Conservation (phyloP, 1,284 basidiomycete species). For the Sanghuangporus sanghuang region DNA sequence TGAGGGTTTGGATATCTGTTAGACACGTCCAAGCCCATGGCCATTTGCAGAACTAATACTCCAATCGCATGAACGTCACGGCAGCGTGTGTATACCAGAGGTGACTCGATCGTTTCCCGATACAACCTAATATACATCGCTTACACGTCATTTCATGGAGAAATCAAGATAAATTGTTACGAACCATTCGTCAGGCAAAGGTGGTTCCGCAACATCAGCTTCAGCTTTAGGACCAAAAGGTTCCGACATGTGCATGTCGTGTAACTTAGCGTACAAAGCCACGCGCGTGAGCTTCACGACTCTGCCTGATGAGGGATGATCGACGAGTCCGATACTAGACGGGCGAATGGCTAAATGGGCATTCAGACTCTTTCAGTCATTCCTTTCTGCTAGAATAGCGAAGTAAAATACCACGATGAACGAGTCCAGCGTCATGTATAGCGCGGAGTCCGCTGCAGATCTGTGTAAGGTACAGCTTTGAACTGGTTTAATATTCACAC, state of each 20-base stretch:
- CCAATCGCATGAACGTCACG: conserved; percentile 75
- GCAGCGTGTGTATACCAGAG: conserved; percentile 60
- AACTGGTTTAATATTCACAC: conserved; percentile 2
- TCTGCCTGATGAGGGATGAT: conserved; percentile 46
- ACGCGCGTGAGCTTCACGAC: conserved; percentile 61
- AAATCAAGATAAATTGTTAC: conserved; percentile 11
- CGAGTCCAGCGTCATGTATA: conserved; percentile 54
- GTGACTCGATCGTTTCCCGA: conserved; percentile 64
- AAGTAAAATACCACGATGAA: conserved; percentile 51
- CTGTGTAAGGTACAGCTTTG: conserved; percentile 65
- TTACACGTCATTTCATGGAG: not conserved
- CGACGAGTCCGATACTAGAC: conserved; percentile 53
- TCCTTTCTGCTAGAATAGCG: not conserved
- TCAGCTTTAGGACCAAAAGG: conserved; percentile 46
- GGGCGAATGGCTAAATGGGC: conserved; percentile 44
- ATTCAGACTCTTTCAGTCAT: not conserved
- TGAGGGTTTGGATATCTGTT: conserved; percentile 35
- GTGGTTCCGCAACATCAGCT: conserved; percentile 34
- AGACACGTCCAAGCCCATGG: conserved; percentile 62
- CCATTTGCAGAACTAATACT: conserved; percentile 71
- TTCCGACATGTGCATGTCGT: conserved; percentile 72
- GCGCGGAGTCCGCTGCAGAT: conserved; percentile 61
- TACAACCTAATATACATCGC: conserved; percentile 43
- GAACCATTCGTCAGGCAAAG: conserved; percentile 58
- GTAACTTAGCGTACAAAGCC: conserved; percentile 55